Evolutionary conservation across 2,329 filamentous ascomycete species (phyloP), one percentile per base, ranked within the genome.

Genomic region (Incumbomyces delicatus): DNA sequence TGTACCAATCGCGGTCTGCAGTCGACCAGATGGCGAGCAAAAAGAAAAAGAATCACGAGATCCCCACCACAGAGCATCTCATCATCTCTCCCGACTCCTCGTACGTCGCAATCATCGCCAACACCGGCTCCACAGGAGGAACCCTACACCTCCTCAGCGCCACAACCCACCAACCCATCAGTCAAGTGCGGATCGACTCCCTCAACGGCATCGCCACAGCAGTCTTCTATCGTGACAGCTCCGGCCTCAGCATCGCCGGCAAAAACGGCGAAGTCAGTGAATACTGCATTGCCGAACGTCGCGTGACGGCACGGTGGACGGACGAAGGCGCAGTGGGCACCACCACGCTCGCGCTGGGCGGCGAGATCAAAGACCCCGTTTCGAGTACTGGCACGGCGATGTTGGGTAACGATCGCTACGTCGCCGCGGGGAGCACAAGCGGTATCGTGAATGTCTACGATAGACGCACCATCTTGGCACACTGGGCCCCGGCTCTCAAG

Each of bases 381-480:
- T 37, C 32, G 6, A 27, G 20, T 13, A 17, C 29, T 8, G 40
- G 38, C 20, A 18, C 36, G 6, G 5, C 12, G 30, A 85, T 85
- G 66, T 54, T 76, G 3, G 90, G 89, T 20, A 82, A 82, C 3
- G 86, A 95, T 65, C 76, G 86, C 48, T 98, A 89, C 88, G 79
- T 95, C 12, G 88, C 86, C 1, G 72, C 95, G 36, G 92, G 92
- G 10, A 89, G 84, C 49, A 85, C 79, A 53, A 88, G 80, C 51
- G 92, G 92, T 49, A 85, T 98, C 48, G 80, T 94, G 48, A 96
- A 96, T 65, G 75, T 98, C 51, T 98, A 98, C 69, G 87, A 96
- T 62, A 83, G 92, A 4, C 71, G 77, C 6, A 11, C 8, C 3
- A 45, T 45, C 34, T 2, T 45, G 10, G 11, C 33, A 14, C 53